Evolutionary conservation across 306 rosid species (phyloP).

Genomic region (Sophora flavescens): DNA sequence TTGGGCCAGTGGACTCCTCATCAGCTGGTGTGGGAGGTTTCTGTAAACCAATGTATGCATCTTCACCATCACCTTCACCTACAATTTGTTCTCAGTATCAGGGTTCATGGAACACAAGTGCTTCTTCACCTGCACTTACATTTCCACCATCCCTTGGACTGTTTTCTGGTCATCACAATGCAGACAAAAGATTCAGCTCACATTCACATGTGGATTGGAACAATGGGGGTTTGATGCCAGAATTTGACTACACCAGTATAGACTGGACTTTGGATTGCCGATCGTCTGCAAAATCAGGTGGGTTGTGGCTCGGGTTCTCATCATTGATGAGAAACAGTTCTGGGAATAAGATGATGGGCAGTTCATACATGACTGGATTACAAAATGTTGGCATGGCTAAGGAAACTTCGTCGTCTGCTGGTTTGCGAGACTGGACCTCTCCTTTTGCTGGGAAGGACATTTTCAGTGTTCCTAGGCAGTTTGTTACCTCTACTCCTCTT

Average conservation of each 20-base stretch:
- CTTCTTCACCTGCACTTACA: conserved; percentile 57
- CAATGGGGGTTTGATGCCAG: conserved; percentile 57
- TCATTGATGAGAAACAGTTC: conserved; percentile 46
- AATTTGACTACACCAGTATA: conserved; percentile 70
- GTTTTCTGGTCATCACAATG: conserved; percentile 66
- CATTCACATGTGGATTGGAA: conserved; percentile 74
- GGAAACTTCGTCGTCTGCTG: conserved; percentile 58
- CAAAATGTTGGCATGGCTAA: conserved; percentile 61
- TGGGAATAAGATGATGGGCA: conserved; percentile 39
- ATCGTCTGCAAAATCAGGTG: conserved; percentile 50
- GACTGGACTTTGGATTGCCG: conserved; percentile 82
- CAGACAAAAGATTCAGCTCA: conserved; percentile 63
- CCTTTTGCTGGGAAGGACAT: conserved; percentile 89
- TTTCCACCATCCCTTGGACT: conserved; percentile 85
- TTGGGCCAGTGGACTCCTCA: conserved; percentile 53
- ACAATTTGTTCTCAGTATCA: conserved; percentile 43
- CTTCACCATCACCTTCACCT: conserved; percentile 43
- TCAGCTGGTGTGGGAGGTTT: conserved; percentile 53
- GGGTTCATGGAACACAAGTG: conserved; percentile 59
- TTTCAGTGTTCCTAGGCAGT: conserved; percentile 83
- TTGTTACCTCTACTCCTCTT: conserved; percentile 82
- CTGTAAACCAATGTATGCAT: conserved; percentile 61
- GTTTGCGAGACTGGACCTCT: conserved; percentile 78
- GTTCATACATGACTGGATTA: conserved; percentile 55
- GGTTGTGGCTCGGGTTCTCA: conserved; percentile 64